Conservation (phyloP, 768 basidiomycete genomes). For the Suillus occidentalis region DNA sequence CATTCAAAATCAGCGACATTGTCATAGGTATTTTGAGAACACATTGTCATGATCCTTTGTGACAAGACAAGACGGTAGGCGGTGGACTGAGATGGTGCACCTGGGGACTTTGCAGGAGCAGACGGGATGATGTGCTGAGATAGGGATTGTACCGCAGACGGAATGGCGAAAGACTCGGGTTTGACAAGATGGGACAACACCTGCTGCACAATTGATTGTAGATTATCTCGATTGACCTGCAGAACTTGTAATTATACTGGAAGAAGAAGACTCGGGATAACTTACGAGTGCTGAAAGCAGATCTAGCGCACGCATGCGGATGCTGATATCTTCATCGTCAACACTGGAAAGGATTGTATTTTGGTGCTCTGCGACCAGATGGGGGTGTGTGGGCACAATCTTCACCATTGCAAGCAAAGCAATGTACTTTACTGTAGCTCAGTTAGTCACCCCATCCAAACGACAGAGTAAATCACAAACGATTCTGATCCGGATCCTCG, state of each 20-base stretch:
- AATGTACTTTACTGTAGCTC: constrained; percentile 88
- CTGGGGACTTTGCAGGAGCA: constrained; percentile 37
- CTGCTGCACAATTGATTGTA: constrained; percentile 89
- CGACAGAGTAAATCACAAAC: constrained; percentile 49
- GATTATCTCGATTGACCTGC: constrained; percentile 79
- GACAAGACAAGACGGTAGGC: constrained; percentile 86
- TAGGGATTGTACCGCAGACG: constrained; percentile 55
- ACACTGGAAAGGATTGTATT: constrained; percentile 87
- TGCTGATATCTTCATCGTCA: constrained; percentile 92
- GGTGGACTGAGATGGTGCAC: constrained; percentile 67
- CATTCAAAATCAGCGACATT: constrained; percentile 94
- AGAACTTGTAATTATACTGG: neutral
- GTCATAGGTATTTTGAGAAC: constrained; percentile 80
- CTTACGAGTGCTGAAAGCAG: constrained; percentile 90
- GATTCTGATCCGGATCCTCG: constrained; percentile 91
- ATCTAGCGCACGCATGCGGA: constrained; percentile 94
- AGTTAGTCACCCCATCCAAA: neutral
- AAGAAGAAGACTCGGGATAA: constrained; percentile 2
- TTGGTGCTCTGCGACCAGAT: constrained; percentile 89
- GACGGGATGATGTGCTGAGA: constrained; percentile 51
- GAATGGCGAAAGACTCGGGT: constrained; percentile 49
- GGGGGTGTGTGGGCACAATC: constrained; percentile 89
- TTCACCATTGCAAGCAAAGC: constrained; percentile 93
- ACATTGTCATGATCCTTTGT: constrained; percentile 82
- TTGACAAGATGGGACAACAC: constrained; percentile 83